These are phyloP conservation scores for Senna siamea DNA, from an alignment of 306 rosid species.

Conservation along the genomic window DNA sequence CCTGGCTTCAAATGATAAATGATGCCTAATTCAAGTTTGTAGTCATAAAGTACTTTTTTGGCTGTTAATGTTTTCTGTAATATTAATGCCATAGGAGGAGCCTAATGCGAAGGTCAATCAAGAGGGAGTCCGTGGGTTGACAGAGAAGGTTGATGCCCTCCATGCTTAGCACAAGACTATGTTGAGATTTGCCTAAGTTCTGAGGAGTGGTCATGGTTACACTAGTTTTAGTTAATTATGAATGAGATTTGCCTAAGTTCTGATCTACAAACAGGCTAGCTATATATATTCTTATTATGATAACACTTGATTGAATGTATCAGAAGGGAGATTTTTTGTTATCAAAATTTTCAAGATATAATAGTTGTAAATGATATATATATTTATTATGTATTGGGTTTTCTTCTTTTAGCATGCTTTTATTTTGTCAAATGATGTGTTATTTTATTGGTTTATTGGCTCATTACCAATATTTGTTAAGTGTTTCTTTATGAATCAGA, in stretches of 20 bases:
- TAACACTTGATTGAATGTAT: too few species aligned
- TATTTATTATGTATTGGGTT: too few species aligned
- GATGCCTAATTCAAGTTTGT: conserved; percentile 15
- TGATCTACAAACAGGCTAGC: too few species aligned
- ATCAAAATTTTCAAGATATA: too few species aligned
- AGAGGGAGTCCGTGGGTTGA: conserved; percentile 61
- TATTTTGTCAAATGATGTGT: too few species aligned
- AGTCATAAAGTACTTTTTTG: background rate
- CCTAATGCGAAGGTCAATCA: conserved; percentile 63
- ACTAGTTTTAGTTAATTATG: conserved; percentile 1
- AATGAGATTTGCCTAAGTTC: background rate
- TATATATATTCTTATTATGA: too few species aligned
- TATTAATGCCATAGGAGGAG: conserved; percentile 52
- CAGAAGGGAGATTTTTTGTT: too few species aligned
- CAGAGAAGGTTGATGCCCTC: conserved; percentile 58
- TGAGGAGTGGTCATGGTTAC: background rate
- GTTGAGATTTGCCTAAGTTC: conserved; percentile 24
- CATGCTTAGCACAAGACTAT: conserved; percentile 47
- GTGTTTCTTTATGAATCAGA: too few species aligned
- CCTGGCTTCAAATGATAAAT: background rate
- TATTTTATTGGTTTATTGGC: too few species aligned
- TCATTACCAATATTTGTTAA: too few species aligned
- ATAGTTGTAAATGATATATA: too few species aligned
- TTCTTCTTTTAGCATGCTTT: too few species aligned
- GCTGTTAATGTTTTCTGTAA: background rate